Base-by-base conservation (phyloP, 495 filamentous ascomycete species). In the Cladorrhinum samala region DNA sequence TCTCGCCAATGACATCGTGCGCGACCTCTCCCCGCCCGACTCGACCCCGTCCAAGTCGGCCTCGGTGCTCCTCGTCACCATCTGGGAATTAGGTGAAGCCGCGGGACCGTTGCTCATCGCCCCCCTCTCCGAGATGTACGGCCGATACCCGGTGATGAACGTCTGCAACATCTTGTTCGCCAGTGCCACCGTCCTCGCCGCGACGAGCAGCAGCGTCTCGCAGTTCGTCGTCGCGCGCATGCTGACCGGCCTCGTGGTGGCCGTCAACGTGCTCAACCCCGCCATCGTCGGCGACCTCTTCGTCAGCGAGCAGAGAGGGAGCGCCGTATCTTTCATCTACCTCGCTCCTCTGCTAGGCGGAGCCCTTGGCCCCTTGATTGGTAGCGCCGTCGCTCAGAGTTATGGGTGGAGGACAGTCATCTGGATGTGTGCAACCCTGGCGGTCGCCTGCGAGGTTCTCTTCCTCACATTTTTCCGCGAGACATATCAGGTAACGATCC, bases 271-370 rank as follows among this genome's bases (percentile, higher is more conserved):
- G 48, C 63, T 83, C 2, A 77, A 75, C 54, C 80, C 80, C 1
- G 79, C 79, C 17, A 75, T 83, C 37, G 77, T 83, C 14, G 80
- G 79, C 24, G 80, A 83, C 55, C 77, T 83, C 41, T 83, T 80
- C 50, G 58, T 61, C 0, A 56, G 71, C 0, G 75, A 81, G 38
- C 58, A 73, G 40, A 63, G 80, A 7, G 79, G 77, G n/a, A 70
- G 70, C 0, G 75, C 77, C 0, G 73, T 83, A 69, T 72, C 68
- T 37, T 36, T 74, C 20, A 62, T 80, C 19, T 77, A 72, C 30
- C 62, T 79, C 0, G 74, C 76, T 14, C 76, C 76, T 9, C 56
- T 79, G 11, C 48, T 74, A 5, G 73, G 73, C 8, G 73, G 73
- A 1, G 80, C 81, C 9, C 52, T 84, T 14, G 83, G 83, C 0